A percentile compares a stretch with the other conserved stretches of the same genome.
Evolutionary conservation across 768 basidiomycete genomes (phyloP).

Genomic region (Brasilioporus rufonigricans): DNA sequence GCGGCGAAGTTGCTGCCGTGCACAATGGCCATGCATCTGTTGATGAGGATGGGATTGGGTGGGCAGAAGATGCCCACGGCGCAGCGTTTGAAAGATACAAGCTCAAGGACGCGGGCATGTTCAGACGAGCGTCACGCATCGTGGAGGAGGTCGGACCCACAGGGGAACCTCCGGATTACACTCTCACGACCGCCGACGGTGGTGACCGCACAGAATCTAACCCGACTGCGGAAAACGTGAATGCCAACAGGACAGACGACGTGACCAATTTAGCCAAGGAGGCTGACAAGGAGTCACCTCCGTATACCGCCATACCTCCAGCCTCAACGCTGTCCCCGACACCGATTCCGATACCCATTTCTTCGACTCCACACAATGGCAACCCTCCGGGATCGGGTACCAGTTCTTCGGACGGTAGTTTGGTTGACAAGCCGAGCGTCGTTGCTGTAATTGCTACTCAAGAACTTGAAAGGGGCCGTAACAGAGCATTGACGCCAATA

Average conservation of each 20-base stretch:
- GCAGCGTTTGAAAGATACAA: constrained; percentile 28
- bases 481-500: constrained; percentile 52
- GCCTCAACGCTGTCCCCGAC: background rate
- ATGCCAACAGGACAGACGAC: background rate
- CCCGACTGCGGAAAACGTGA: background rate
- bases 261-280: constrained; percentile 2
- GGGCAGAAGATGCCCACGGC: constrained; percentile 49
- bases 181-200: constrained; percentile 2
- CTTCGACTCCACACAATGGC: background rate
- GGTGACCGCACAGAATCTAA: background rate
- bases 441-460: constrained; percentile 34
- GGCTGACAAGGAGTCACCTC: constrained; percentile 4
- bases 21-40: background rate
- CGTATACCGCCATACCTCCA: constrained; percentile 3
- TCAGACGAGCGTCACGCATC: constrained; percentile 24
- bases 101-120: constrained; percentile 7
- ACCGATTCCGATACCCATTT: constrained; percentile 10
- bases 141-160: constrained; percentile 42
- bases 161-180: constrained; percentile 40
- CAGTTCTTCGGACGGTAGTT: constrained; percentile 50
- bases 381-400: constrained; percentile 36
- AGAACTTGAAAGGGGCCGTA: constrained; percentile 48
- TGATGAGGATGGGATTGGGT: constrained; percentile 43
- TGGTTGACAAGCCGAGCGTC: constrained; percentile 35
- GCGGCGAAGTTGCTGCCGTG: background rate